A percentile compares a stretch with the other conserved stretches of the same genome.
phyloP scores from a whole-genome alignment of 2,329 filamentous ascomycete genomes.

The Didymella keratinophila region DNA sequence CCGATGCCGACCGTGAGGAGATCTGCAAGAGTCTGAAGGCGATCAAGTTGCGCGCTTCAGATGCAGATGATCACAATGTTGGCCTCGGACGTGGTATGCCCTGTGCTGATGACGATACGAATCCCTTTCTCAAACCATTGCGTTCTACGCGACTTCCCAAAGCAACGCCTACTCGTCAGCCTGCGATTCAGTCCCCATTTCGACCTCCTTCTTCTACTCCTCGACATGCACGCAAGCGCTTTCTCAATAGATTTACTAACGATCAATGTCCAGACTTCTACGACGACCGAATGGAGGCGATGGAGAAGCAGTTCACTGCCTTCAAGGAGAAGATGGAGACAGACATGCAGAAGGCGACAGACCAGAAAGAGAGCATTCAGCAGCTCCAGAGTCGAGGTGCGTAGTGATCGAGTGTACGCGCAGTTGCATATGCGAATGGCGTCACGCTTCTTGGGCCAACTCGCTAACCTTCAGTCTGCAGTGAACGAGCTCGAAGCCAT shows the following conservation, averaged over 20 bases:
- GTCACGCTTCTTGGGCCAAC: not conserved
- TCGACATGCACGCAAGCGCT: conserved; percentile 56
- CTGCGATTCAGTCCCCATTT: conserved; percentile 22
- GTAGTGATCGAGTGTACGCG: conserved; percentile 40
- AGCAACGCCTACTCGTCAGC: conserved; percentile 32
- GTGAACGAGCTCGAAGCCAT: conserved; percentile 66
- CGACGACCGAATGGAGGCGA: conserved; percentile 75
- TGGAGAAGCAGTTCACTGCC: conserved; percentile 75
- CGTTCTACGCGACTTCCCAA: conserved; percentile 35
- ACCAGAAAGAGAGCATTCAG: conserved; percentile 76
- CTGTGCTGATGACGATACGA: conserved; percentile 38
- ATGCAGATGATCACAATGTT: conserved; percentile 28
- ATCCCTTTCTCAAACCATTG: conserved; percentile 34
- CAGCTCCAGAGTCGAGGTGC: conserved; percentile 78
- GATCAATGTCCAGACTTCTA: conserved; percentile 75
- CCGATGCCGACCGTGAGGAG: conserved; percentile 40
- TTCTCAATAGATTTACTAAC: conserved; percentile 79
- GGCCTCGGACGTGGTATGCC: conserved; percentile 38
- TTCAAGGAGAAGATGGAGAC: conserved; percentile 77
- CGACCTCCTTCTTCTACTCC: conserved; percentile 31
- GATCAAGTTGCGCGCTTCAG: conserved; percentile 37
- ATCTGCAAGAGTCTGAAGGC: conserved; percentile 36
- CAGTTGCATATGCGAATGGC: too few species aligned
- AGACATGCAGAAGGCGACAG: conserved; percentile 71
- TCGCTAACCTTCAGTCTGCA: conserved; percentile 32